Base-by-base conservation (phyloP, 768 basidiomycete genomes). In the Leccinellum luteum region DNA sequence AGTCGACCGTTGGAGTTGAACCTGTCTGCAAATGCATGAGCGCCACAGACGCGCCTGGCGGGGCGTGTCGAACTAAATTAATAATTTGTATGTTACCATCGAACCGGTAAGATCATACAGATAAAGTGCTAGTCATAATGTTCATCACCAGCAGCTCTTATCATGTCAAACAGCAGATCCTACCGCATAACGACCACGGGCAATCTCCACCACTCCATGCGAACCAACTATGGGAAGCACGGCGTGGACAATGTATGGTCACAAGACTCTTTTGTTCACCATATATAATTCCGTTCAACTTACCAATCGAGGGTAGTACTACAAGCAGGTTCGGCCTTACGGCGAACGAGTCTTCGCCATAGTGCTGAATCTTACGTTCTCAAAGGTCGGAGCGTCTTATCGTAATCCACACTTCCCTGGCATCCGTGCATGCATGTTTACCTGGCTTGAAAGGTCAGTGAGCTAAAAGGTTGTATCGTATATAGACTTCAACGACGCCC, bases 381-480 rank as follows among this genome's bases (percentile, higher is more conserved):
- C 14, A 17, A 52, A 82, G 74, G 85, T 88, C 1, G 82, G 82
- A n/a, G 70, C 82, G 19, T 83, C 81, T 10, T 89, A 90, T 70
- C 81, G 87, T 13, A 89, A 89, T 64, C 86, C 87, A 0, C 87
- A 89, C 71, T 87, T 83, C 60, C 85, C 84, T 2, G 86, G 85
- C 6, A 77, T 89, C 53, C 78, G 82, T 56, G 79, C 78, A 28
- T 81, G 80, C 66, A 70, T 85, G 21, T 79, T 79, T 60, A 65
- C 76, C 27, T 83, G 81, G 82, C 68, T 85, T 19, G 81, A 79
- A 66, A 77, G 73, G 83, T 80, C 55, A 56, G 69, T 60, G 43
- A 5, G 47, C 9, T 25, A 19, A 58, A 28, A 13, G n/a, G 48
- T 31, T 9, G 12, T 14, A 34, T 13, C 19, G 3, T 1, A 41